Evolutionary conservation across 495 filamentous ascomycete genomes (phyloP).

Genomic region (Penicillium paxilli): DNA sequence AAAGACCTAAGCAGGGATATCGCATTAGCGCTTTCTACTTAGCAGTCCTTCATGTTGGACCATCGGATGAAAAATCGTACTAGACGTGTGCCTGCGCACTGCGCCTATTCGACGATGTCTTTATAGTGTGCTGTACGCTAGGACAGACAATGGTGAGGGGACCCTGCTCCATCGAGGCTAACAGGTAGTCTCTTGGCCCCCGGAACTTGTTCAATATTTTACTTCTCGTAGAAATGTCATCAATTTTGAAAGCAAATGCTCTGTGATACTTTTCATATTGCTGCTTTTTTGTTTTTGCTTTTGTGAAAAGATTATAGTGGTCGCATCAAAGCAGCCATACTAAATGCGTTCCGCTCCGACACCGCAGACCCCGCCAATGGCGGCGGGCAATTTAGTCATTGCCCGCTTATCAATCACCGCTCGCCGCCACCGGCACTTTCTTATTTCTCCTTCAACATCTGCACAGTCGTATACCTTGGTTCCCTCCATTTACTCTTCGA

Average conservation of each 20-base stretch:
- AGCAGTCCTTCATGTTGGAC: background rate
- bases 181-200: background rate
- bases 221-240: too few species aligned
- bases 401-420: slow-evolving; percentile 42
- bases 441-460: slow-evolving; percentile 12
- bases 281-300: too few species aligned
- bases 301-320: too few species aligned
- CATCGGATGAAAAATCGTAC: background rate
- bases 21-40: background rate
- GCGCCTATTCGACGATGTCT: background rate
- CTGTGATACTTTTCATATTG: too few species aligned
- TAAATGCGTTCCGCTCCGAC: slow-evolving; percentile 21
- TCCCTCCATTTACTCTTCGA: background rate
- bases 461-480: background rate
- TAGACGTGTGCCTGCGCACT: background rate
- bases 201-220: background rate
- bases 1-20: background rate
- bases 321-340: background rate
- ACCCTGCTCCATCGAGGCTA: background rate
- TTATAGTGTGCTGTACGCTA: background rate
- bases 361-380: slow-evolving; percentile 39
- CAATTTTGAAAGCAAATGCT: too few species aligned
- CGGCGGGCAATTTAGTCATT: slow-evolving; percentile 38
- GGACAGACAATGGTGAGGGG: background rate
- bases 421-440: slow-evolving; percentile 27